Evolutionary conservation across 768 basidiomycete species (phyloP).

Genomic region (Sarcomyxa edulis): DNA sequence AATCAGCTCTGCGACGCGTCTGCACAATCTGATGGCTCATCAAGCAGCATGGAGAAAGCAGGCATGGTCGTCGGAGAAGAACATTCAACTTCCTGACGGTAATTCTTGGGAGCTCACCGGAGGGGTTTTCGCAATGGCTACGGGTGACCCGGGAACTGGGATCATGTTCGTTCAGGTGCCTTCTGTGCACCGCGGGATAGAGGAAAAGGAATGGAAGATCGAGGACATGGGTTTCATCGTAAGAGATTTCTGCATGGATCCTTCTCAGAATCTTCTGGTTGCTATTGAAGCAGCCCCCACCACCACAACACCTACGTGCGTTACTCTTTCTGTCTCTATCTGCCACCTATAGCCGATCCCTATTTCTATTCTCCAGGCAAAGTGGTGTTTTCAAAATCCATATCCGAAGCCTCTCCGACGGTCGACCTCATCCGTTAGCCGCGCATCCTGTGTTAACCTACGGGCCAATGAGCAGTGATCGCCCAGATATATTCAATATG

Average conservation of each 20-base stretch:
- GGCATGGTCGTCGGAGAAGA: not conserved
- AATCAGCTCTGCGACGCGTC: not conserved
- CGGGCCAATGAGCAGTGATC: not conserved
- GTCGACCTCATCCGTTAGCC: constrained; percentile 1
- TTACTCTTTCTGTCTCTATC: too few relatives aligned
- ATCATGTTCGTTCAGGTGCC: constrained; percentile 3
- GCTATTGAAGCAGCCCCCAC: not conserved
- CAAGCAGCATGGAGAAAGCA: constrained; percentile 1
- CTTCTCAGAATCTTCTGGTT: constrained; percentile 4
- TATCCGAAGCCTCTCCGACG: constrained; percentile 1
- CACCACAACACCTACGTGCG: too few relatives aligned
- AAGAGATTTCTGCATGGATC: constrained; percentile 6
- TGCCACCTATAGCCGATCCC: too few relatives aligned
- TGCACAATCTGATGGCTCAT: constrained; percentile 1
- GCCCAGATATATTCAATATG: not conserved
- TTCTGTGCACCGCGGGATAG: constrained; percentile 1
- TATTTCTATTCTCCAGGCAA: too few relatives aligned
- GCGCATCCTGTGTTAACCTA: not conserved
- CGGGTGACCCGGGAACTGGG: not conserved
- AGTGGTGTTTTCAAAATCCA: too few relatives aligned
- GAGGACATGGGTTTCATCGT: not conserved
- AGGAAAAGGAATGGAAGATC: not conserved
- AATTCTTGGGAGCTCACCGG: constrained; percentile 6
- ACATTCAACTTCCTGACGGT: constrained; percentile 1
- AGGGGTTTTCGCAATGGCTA: constrained; percentile 4